Conservation (phyloP, 306 rosid genomes). For the Rosa lucieae region DNA sequence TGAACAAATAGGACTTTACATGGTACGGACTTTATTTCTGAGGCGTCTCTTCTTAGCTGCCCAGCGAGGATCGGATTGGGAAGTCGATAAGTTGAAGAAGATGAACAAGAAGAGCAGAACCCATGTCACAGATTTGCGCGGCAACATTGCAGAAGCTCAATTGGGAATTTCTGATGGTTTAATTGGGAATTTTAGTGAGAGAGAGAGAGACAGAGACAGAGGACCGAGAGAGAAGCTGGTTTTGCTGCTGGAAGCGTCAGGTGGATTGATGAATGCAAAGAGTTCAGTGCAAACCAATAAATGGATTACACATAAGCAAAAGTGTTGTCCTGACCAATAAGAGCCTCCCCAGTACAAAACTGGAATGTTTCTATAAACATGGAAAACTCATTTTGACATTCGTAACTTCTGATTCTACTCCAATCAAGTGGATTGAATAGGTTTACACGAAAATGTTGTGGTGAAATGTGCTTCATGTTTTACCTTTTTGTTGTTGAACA, state of each 20-base stretch:
- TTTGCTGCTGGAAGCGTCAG: neutral
- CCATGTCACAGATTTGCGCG: conserved; percentile 42
- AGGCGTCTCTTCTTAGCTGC: conserved; percentile 69
- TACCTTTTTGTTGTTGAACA: too few relatives aligned
- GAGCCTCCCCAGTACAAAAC: neutral
- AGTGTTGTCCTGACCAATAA: conserved; percentile 2
- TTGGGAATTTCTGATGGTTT: neutral
- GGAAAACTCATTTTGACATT: neutral
- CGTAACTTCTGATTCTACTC: too few relatives aligned
- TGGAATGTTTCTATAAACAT: neutral
- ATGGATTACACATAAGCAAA: neutral
- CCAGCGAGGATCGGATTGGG: conserved; percentile 40
- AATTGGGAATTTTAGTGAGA: conserved; percentile 16
- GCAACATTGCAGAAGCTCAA: conserved; percentile 34
- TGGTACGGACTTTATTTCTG: conserved; percentile 84
- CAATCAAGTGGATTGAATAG: too few relatives aligned
- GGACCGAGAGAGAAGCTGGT: neutral
- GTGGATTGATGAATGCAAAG: neutral
- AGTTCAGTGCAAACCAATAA: neutral
- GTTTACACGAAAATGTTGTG: too few relatives aligned
- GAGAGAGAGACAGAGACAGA: conserved; percentile 5
- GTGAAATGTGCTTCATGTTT: too few relatives aligned
- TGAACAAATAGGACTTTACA: conserved; percentile 37
- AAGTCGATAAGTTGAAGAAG: conserved; percentile 30
- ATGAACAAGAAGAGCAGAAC: conserved; percentile 47